Evolutionary conservation across 148 eudicot species (phyloP), one percentile per base, ranked within the genome.

Genomic region (Cornus suecica): DNA sequence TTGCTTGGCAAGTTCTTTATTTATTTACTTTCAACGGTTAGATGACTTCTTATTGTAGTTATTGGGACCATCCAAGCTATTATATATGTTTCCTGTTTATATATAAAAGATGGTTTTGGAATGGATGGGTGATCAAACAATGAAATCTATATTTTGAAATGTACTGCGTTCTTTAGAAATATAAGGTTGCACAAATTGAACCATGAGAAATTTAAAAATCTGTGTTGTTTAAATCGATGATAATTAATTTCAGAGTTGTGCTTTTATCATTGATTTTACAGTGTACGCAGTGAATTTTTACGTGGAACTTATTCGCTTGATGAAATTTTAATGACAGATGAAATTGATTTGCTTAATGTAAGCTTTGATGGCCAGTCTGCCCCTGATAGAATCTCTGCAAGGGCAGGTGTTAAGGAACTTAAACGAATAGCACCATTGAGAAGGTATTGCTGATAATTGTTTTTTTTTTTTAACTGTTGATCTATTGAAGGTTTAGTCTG

Each of bases 361-460:
- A 95, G 97, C 82, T 95, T 95, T 81, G 97, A 91, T 70, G 89
- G 89, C 28, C 83, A 83, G 60, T 80, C 84, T 84, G 99, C 99
- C 74, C 99, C 99, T 69, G 99, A 95, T 82, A 88, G 99, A 88
- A 82, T 95, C 77, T 88, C 99, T 81, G 91, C 91, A 27, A 83
- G 87, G 79, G 88, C 88, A 41, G 99, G 97, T 65, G 66, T 93
- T 54, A 78, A 85, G 76, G 99, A 92, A 74, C 93, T 95, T 74
- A 65, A 81, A 79, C 86, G 82, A 79, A 76, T 87, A 68, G 90
- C 93, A 24, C 90, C 94, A 73, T 77, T 78, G 75, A 91, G 99
- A 88, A 91, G 91, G 99, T 94, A 75, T 80, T 34, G 18, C 68
- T 10, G 45, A 37, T 15, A 52, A 54, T 58, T 67, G 11, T 63